Evolutionary conservation across 2,329 filamentous ascomycete genomes (phyloP).

Genomic region (Pseudomassariella vexata): DNA sequence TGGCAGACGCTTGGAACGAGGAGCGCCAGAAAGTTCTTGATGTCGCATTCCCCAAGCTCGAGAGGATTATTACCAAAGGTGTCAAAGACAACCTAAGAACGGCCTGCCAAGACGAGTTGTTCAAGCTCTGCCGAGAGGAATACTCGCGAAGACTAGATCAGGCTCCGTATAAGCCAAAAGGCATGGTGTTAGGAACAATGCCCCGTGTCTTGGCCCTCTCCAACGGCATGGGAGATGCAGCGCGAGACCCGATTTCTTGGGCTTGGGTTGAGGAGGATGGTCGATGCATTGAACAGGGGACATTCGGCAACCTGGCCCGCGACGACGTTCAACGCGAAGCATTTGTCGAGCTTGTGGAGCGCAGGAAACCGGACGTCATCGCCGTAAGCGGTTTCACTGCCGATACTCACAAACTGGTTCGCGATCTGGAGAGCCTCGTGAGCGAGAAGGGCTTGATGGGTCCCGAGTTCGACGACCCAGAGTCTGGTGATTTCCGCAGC

Average conservation of each 20-base stretch:
- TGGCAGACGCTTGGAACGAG: slow-evolving; percentile 91
- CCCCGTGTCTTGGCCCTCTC: slow-evolving; percentile 84
- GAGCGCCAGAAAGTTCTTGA: slow-evolving; percentile 83
- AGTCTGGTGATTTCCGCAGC: slow-evolving; percentile 67
- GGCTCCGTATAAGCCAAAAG: slow-evolving; percentile 91
- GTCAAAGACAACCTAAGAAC: slow-evolving; percentile 93
- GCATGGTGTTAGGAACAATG: slow-evolving; percentile 80
- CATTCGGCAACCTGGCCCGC: slow-evolving; percentile 70
- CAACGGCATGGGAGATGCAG: slow-evolving; percentile 70
- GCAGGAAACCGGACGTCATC: slow-evolving; percentile 82
- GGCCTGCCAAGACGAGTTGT: slow-evolving; percentile 87
- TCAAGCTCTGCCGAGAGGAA: slow-evolving; percentile 81
- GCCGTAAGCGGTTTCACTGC: slow-evolving; percentile 84
- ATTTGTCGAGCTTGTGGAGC: slow-evolving; percentile 73
- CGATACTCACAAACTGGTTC: slow-evolving; percentile 77
- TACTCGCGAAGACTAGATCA: slow-evolving; percentile 90
- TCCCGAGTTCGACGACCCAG: slow-evolving; percentile 73
- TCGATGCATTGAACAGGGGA: slow-evolving; percentile 81
- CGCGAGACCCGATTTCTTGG: slow-evolving; percentile 80
- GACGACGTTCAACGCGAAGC: slow-evolving; percentile 62
- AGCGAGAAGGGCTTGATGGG: slow-evolving; percentile 71
- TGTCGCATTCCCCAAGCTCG: slow-evolving; percentile 72
- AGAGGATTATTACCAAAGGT: slow-evolving; percentile 78
- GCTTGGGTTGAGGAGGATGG: slow-evolving; percentile 92
- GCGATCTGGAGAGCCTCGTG: slow-evolving; percentile 74